A percentile compares a stretch with the other conserved stretches of the same genome.
Evolutionary conservation across 805 yeast genomes (phyloP).

Genomic region (Myxozyma kluyveri): DNA sequence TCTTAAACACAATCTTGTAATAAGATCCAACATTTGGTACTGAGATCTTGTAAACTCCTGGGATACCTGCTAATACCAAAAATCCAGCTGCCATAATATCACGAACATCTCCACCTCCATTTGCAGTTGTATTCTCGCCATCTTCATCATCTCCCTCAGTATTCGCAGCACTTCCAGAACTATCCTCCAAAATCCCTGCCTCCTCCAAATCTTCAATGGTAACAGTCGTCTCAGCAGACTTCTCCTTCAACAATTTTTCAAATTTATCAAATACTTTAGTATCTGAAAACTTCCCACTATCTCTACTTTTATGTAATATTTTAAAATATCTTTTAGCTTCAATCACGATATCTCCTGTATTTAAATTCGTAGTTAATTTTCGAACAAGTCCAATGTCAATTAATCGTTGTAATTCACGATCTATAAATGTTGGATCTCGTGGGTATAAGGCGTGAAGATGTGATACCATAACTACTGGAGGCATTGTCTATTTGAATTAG

Average conservation of each 20-base stretch:
- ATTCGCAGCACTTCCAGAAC: too few species aligned
- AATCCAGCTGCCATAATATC: conserved; percentile 37
- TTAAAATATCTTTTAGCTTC: conserved; percentile 30
- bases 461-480: conserved; percentile 37
- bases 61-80: conserved; percentile 38
- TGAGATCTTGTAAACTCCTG: conserved; percentile 37
- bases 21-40: conserved; percentile 41
- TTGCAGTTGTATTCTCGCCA: too few species aligned
- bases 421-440: conserved; percentile 39
- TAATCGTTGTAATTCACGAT: conserved; percentile 35
- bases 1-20: conserved; percentile 35
- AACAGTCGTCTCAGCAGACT: conserved; percentile 36
- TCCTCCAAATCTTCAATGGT: conserved; percentile 31
- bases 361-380: conserved; percentile 35
- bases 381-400: conserved; percentile 34
- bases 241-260: conserved; percentile 29
- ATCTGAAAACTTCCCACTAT: not conserved
- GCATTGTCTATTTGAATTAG: conserved; percentile 22
- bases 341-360: conserved; percentile 38
- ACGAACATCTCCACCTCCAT: too few species aligned
- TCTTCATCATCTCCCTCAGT: too few species aligned
- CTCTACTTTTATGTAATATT: not conserved
- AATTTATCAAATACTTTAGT: conserved; percentile 10
- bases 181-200: conserved; percentile 23
- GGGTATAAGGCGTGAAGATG: conserved; percentile 41